These are phyloP conservation scores for Ambrosiella beaveri DNA, from an alignment of 2,329 filamentous ascomycete genomes.

Conservation along the genomic window DNA sequence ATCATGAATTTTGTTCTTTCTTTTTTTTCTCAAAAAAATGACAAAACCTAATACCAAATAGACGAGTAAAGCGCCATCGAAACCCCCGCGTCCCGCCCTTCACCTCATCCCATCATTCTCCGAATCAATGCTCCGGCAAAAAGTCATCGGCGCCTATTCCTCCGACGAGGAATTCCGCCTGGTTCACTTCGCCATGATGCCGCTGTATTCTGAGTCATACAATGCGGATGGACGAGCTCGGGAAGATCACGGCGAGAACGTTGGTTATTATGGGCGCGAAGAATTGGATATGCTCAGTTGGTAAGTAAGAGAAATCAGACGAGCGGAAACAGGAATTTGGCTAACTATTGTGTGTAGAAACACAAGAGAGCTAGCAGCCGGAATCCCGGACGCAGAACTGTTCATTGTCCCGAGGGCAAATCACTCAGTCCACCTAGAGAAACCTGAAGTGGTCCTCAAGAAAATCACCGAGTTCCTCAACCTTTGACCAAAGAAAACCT, in stretches of 20 bases:
- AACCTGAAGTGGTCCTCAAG: conserved; percentile 18
- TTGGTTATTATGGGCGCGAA: conserved; percentile 22
- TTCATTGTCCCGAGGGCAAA: conserved; percentile 20
- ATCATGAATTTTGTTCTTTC: conserved; percentile 13
- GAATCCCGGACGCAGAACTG: conserved; percentile 17
- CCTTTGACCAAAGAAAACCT: neutral
- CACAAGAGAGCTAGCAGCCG: conserved; percentile 3
- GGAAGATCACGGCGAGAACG: conserved; percentile 20
- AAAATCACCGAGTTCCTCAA: conserved; percentile 15
- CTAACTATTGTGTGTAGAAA: conserved; percentile 2
- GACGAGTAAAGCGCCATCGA: conserved; percentile 22
- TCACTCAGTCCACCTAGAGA: conserved; percentile 22
- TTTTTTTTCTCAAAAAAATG: neutral
- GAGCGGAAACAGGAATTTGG: neutral
- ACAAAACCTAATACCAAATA: conserved; percentile 6
- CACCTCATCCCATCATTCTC: conserved; percentile 22
- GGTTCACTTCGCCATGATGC: conserved; percentile 22
- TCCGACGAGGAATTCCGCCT: conserved; percentile 23
- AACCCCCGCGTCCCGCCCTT: conserved; percentile 19
- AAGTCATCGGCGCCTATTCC: conserved; percentile 23
- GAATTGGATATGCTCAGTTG: conserved; percentile 25
- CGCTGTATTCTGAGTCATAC: conserved; percentile 22
- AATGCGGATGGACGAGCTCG: conserved; percentile 19
- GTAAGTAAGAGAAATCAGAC: conserved; percentile 13
- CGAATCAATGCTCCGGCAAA: conserved; percentile 21